Base-by-base conservation (phyloP, 2,329 filamentous ascomycete genomes). In the Zymoseptoria ardabiliae region DNA sequence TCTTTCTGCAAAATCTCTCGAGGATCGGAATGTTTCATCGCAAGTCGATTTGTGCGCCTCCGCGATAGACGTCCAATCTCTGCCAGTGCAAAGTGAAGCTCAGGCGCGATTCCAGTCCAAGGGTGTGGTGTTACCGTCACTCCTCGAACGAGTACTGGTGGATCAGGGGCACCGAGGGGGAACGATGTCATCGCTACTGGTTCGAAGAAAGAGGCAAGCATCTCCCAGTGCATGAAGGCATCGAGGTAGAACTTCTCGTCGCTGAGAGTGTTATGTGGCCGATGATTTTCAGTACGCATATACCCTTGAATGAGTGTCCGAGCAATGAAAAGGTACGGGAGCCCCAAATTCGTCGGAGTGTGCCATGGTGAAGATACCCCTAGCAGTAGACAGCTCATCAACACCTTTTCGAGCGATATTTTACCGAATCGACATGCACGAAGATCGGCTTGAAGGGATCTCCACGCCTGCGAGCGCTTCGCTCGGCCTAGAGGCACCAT, bases 361-460 rank as follows among this genome's bases (percentile, higher is more conserved):
- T 85, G 82, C 83, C 83, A 86, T 41, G 80, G 80, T 4, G 83
- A 82, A 1, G 81, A 83, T 58, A 83, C 78, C 2, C 83, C 83
- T 0, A 85, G 77, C 66, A 86, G 78, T 49, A 85, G 77, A 28
- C 85, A 73, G 3, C 81, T 81, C n/a, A 86, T 66, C 9, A 85
- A 74, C 0, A 81, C 79, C 57, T 80, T 81, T 48, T 83, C 82
- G 4, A 71, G 68, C 45, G 68, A 72, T n/a, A 68, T 62, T 22
- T 73, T 71, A 5, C 71, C 73, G 49, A 65, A 69, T 45, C 74
- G 70, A 19, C 82, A 76, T 59, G 81, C 73, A 50, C 72, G 71
- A 10, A 78, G 70, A 54, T 82, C 78, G 13, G 77, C 75, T 13
- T 79, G 77, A 6, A 83, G 74, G n/a, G 78, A 78, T 19, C 79